Base-by-base conservation (phyloP, 495 filamentous ascomycete species). In the Letharia columbiana region DNA sequence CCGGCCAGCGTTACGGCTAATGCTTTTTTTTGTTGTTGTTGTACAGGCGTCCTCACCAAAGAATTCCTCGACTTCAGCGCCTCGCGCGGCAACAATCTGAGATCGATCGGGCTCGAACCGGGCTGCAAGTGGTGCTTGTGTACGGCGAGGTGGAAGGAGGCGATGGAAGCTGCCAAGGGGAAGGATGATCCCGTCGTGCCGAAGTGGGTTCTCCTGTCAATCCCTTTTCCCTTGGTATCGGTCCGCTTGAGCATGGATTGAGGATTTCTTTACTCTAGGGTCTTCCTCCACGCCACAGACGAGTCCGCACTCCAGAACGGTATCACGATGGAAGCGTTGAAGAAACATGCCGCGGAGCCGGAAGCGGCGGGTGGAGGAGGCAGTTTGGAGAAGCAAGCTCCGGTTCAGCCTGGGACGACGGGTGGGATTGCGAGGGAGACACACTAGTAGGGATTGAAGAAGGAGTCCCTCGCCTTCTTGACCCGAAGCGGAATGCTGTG, bases 111-210 rank as follows among this genome's bases (percentile, higher is more conserved):
- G 28, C 75, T 87, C 39, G 81, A 76, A 37, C 76, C 73, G 17
- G 84, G 85, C 7, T 85, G 83, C 62, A 81, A 80, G 66, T 86
- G 86, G 84, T 87, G 86, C 69, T 70, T 87, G 12, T 82, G 79
- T 72, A 83, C 81, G 50, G 65, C 74, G 17, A 66, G 75, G 10
- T 81, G 81, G 70, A 69, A 74, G 47, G 69, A 75, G 15, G 73
- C 80, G 6, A 74, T 80, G 49, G 71, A 75, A 0, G 60, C 66
- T 10, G 64, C 78, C 18, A 81, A 79, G 75, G 70, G 63, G 15
- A 71, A 77, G 12, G 63, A 67, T 28, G 72, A 74, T 62, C 70
- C 70, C 7, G 66, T 71, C 6, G 72, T 74, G 35, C 72, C 72
- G 2, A 73, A 69, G 69, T 70, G 62, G 40, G 66, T 60, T 60